Evolutionary conservation across 371 early-diverging fungal species (phyloP).

Genomic region (Syncephalastrum racemosum): DNA sequence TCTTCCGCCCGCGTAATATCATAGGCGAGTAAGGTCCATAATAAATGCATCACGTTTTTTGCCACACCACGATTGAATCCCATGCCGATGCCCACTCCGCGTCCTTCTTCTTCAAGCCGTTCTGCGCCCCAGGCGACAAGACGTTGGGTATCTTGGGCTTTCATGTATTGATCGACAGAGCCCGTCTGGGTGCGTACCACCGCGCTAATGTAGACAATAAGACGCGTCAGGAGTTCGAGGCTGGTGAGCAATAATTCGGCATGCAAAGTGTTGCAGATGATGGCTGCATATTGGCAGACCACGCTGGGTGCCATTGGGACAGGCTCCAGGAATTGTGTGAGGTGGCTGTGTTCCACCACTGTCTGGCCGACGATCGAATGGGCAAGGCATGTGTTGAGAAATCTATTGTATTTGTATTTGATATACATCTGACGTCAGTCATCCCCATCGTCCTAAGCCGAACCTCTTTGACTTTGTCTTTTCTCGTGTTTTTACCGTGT

Average conservation of each 20-base stretch:
- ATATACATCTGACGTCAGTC: not conserved
- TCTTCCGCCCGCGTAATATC: constrained; percentile 27
- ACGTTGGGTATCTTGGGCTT: constrained; percentile 27
- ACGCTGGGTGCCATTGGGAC: constrained; percentile 33
- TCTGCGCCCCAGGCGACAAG: constrained; percentile 41
- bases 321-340: constrained; percentile 32
- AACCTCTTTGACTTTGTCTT: not conserved
- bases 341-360: constrained; percentile 38
- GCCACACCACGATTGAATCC: constrained; percentile 44
- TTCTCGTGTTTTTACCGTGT: constrained; percentile 32
- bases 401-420: constrained; percentile 14
- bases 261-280: constrained; percentile 41
- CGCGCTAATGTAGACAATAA: constrained; percentile 39
- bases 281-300: constrained; percentile 38
- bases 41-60: constrained; percentile 43
- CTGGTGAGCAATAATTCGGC: constrained; percentile 34
- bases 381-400: constrained; percentile 36
- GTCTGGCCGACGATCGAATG: constrained; percentile 32
- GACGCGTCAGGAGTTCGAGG: constrained; percentile 32
- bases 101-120: constrained; percentile 44
- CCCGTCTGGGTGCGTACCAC: constrained; percentile 28
- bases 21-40: constrained; percentile 45
- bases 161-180: constrained; percentile 21
- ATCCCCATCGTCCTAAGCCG: not conserved
- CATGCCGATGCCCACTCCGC: constrained; percentile 45